These are phyloP conservation scores for Rutstroemia sp. DNA, from an alignment of 2,329 filamentous ascomycete species.

Conservation along the genomic window DNA sequence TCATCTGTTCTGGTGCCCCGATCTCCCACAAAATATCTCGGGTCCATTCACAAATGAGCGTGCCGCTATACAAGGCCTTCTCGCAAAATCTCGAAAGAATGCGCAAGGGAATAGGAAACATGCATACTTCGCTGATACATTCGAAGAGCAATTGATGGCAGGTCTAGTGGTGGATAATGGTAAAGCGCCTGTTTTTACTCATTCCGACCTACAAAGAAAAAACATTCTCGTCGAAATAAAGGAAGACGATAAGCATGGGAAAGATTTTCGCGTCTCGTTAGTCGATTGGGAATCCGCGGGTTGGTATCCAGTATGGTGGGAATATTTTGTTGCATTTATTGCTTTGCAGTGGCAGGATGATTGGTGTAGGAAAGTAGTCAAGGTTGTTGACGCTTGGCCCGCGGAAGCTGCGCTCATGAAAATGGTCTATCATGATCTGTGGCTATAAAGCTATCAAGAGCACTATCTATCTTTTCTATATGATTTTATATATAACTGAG, in stretches of 20 bases:
- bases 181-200: conserved; percentile 11
- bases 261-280: conserved; percentile 7
- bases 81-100: too few species aligned
- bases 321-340: conserved; percentile 15
- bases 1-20: too few species aligned
- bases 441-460: neutral
- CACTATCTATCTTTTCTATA: too few species aligned
- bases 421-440: conserved; percentile 14
- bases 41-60: too few species aligned
- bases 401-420: conserved; percentile 11
- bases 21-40: too few species aligned
- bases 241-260: neutral
- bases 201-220: conserved; percentile 17
- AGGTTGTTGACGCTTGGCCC: conserved; percentile 15
- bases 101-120: too few species aligned
- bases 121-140: too few species aligned
- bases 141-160: too few species aligned
- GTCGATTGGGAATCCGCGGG: conserved; percentile 18
- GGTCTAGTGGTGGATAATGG: too few species aligned
- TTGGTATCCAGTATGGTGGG: conserved; percentile 18
- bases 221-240: conserved; percentile 13
- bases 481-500: too few species aligned
- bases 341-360: conserved; percentile 17
- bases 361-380: conserved; percentile 12
- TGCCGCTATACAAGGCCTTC: too few species aligned